These are phyloP conservation scores for Ogataea neopini DNA, from an alignment of 805 yeast genomes.

Conservation along the genomic window DNA sequence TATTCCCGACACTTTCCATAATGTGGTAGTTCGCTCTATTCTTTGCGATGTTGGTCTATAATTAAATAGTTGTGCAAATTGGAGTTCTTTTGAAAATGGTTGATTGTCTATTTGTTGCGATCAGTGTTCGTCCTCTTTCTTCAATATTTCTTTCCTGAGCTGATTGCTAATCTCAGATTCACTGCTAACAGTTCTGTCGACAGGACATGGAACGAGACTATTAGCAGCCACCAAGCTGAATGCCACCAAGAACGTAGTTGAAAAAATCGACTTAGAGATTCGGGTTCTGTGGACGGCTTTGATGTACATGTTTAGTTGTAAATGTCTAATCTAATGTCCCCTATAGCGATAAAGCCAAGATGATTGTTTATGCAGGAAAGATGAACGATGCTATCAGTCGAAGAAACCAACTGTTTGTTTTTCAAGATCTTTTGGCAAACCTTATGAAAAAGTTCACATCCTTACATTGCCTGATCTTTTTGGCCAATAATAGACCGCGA, in stretches of 20 bases:
- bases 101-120: not conserved
- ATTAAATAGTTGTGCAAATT: not conserved
- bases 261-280: conserved; percentile 65
- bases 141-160: conserved; percentile 21
- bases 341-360: not conserved
- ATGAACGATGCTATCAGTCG: not conserved
- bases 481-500: conserved; percentile 3
- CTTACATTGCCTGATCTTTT: conserved; percentile 7
- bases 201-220: conserved; percentile 42
- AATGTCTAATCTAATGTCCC: not conserved
- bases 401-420: conserved; percentile 3
- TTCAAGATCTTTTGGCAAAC: not conserved
- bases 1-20: not conserved
- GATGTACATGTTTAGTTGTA: conserved; percentile 44
- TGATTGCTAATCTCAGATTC: conserved; percentile 28
- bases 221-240: conserved; percentile 46
- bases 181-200: conserved; percentile 43
- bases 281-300: conserved; percentile 57
- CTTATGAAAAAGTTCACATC: conserved; percentile 4
- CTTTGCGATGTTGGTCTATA: not conserved
- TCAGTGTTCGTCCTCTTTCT: not conserved
- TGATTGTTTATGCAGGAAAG: too few species aligned
- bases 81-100: not conserved
- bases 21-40: not conserved
- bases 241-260: conserved; percentile 74